Evolutionary conservation across 192 early-diverging fungal species (phyloP).

Genomic region (Coemansia sp.): DNA sequence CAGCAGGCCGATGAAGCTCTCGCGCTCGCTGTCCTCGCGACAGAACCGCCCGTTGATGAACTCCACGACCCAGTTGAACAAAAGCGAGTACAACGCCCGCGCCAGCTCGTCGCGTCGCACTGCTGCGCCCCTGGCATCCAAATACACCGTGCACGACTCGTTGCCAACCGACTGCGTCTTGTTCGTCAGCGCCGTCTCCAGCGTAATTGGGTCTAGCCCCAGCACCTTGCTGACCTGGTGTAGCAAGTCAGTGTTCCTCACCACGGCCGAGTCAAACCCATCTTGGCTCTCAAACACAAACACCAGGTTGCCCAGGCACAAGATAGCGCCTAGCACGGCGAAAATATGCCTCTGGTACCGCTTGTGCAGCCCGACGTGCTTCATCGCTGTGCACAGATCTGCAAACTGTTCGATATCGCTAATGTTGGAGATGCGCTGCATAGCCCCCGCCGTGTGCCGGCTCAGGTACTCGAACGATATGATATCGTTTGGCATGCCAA

Average conservation of each 20-base stretch:
- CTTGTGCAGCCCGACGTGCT: conserved; percentile 78
- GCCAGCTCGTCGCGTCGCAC: conserved; percentile 72
- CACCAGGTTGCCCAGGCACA: conserved; percentile 86
- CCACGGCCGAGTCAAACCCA: conserved; percentile 77
- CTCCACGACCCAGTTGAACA: conserved; percentile 84
- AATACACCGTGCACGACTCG: conserved; percentile 78
- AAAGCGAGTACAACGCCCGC: conserved; percentile 74
- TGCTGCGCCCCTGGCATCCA: conserved; percentile 69
- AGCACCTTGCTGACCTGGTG: conserved; percentile 80
- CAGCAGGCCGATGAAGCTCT: conserved; percentile 79
- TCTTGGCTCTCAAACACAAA: conserved; percentile 69
- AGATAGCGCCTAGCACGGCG: conserved; percentile 77
- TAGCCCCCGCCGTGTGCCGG: conserved; percentile 51
- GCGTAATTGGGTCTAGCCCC: conserved; percentile 66
- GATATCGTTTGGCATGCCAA: conserved; percentile 48
- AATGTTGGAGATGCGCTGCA: conserved; percentile 58
- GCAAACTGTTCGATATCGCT: conserved; percentile 63
- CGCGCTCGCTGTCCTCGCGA: conserved; percentile 57
- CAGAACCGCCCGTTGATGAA: conserved; percentile 80
- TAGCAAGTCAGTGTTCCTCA: conserved; percentile 74
- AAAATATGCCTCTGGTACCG: conserved; percentile 83
- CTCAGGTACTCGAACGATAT: conserved; percentile 56
- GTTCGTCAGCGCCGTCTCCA: conserved; percentile 78
- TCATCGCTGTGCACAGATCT: conserved; percentile 76
- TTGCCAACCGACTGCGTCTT: conserved; percentile 79